These are phyloP conservation scores for Corylus americana DNA, from an alignment of 306 rosid genomes.

Conservation along the genomic window DNA sequence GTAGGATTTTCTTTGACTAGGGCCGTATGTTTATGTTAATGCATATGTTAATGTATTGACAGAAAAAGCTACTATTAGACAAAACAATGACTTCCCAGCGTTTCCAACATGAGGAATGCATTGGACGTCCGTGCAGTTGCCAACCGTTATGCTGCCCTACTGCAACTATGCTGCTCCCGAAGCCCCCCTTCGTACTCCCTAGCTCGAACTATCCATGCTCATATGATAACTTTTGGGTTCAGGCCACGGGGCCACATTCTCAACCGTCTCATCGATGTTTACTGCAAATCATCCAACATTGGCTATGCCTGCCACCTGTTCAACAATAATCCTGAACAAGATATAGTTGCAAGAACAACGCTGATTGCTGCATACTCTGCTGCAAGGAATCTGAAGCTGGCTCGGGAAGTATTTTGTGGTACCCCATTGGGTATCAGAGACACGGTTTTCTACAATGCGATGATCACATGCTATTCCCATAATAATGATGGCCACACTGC, in stretches of 20 bases:
- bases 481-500: conserved; percentile 44
- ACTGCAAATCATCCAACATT: conserved; percentile 56
- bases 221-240: conserved; percentile 57
- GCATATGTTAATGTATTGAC: neutral
- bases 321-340: conserved; percentile 42
- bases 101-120: neutral
- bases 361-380: conserved; percentile 44
- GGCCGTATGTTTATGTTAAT: too few relatives aligned
- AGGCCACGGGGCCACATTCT: conserved; percentile 49
- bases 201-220: conserved; percentile 54
- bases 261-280: conserved; percentile 51
- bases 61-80: neutral
- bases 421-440: conserved; percentile 39
- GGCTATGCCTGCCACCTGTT: conserved; percentile 56
- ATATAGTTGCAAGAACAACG: conserved; percentile 43
- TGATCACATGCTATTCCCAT: conserved; percentile 50
- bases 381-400: conserved; percentile 34
- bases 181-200: conserved; percentile 26
- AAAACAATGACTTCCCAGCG: neutral
- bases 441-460: conserved; percentile 50
- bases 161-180: conserved; percentile 28
- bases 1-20: neutral
- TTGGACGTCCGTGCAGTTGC: conserved; percentile 42
- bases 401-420: conserved; percentile 35
- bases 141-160: conserved; percentile 45